Evolutionary conservation across 768 basidiomycete genomes (phyloP).

Genomic region (Boletus rufocinnamomeus): DNA sequence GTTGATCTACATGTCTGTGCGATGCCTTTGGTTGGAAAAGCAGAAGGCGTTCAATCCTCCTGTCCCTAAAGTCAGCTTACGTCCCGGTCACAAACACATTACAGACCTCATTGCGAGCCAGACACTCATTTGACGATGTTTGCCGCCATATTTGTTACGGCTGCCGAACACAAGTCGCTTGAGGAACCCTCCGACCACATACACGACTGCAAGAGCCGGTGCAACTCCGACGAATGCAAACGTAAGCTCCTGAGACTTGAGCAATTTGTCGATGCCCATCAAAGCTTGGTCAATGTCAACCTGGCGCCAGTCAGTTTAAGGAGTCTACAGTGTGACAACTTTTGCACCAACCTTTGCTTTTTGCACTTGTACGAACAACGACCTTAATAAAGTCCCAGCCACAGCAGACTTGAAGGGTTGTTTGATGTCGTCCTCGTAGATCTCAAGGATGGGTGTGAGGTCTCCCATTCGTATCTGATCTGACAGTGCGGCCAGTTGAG

Average conservation of each 20-base stretch:
- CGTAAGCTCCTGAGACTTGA: conserved; percentile 92
- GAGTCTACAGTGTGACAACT: not conserved
- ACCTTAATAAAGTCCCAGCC: conserved; percentile 77
- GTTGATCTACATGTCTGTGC: conserved; percentile 14
- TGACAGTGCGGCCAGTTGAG: conserved; percentile 67
- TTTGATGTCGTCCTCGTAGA: conserved; percentile 93
- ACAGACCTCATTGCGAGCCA: conserved; percentile 74
- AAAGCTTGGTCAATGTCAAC: conserved; percentile 92
- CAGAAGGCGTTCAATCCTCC: conserved; percentile 70
- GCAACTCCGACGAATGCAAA: conserved; percentile 98
- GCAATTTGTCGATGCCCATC: conserved; percentile 87
- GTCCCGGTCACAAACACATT: not conserved
- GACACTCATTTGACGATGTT: conserved; percentile 49
- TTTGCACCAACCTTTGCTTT: conserved; percentile 75
- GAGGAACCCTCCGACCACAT: conserved; percentile 59
- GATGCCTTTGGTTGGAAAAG: conserved; percentile 45
- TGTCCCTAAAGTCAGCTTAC: conserved; percentile 26
- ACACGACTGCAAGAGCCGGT: conserved; percentile 81
- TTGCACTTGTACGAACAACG: conserved; percentile 89
- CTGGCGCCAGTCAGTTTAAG: conserved; percentile 38
- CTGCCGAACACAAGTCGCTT: conserved; percentile 51
- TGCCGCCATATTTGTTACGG: conserved; percentile 60
- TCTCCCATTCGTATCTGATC: conserved; percentile 74
- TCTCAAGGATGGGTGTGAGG: conserved; percentile 79
- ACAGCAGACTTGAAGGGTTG: conserved; percentile 82